A percentile compares a stretch with the other conserved stretches of the same genome.
These are phyloP conservation scores for Papilionanthe hybrid DNA, from an alignment of 116 monocot species.

Conservation along the genomic window DNA sequence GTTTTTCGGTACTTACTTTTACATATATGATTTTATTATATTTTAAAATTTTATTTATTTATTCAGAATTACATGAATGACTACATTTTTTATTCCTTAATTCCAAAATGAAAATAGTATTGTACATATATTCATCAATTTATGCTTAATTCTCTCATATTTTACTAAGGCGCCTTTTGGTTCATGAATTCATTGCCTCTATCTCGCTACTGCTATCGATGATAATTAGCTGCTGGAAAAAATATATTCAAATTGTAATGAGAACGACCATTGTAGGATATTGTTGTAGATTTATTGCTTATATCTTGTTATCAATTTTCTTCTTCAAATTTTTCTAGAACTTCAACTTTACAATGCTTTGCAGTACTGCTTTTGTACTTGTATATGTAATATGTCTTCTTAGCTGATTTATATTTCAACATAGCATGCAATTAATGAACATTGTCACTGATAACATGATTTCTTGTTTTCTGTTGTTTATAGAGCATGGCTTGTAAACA, in stretches of 20 bases:
- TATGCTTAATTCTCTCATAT: too few species aligned
- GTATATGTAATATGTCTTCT: neutral
- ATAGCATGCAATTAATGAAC: neutral
- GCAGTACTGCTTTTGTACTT: neutral
- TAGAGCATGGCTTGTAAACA: slow-evolving; percentile 80
- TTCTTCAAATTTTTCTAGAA: neutral
- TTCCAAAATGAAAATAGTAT: too few species aligned
- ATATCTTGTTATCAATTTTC: neutral
- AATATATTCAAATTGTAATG: neutral
- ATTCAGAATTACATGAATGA: too few species aligned
- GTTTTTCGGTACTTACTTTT: too few species aligned
- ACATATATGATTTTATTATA: too few species aligned
- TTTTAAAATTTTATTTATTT: too few species aligned
- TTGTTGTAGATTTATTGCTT: neutral
- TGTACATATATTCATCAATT: too few species aligned
- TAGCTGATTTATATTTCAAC: neutral
- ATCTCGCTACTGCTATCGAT: neutral
- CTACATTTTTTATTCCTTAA: too few species aligned
- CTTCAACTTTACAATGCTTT: neutral
- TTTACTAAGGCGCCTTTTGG: too few species aligned
- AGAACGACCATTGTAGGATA: neutral
- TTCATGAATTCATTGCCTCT: too few species aligned
- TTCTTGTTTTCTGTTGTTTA: slow-evolving; percentile 1
- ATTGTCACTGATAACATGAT: neutral
- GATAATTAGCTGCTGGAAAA: neutral